A percentile compares a stretch with the other conserved stretches of the same genome.
These are phyloP conservation scores for Stenocarpella maydis DNA, from an alignment of 2,329 filamentous ascomycete genomes.

Conservation along the genomic window DNA sequence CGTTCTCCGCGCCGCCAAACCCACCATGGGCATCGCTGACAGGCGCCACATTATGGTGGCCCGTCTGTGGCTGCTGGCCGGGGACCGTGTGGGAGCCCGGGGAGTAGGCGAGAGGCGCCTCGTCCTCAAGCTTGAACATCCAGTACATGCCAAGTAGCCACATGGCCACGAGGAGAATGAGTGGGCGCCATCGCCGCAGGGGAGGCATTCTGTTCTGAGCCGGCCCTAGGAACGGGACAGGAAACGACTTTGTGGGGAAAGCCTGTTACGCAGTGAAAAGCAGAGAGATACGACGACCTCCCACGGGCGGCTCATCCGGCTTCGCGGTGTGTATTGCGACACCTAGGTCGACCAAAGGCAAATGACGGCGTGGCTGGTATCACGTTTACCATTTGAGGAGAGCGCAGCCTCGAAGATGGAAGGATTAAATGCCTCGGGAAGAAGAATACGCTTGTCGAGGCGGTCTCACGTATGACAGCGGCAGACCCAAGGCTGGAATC, in stretches of 20 bases:
- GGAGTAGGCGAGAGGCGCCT: conserved; percentile 32
- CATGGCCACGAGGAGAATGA: conserved; percentile 29
- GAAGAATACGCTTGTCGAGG: not conserved
- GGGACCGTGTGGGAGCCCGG: conserved; percentile 32
- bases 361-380: conserved; percentile 1
- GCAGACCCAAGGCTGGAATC: not conserved
- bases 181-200: conserved; percentile 34
- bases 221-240: not conserved
- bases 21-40: conserved; percentile 23
- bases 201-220: conserved; percentile 27
- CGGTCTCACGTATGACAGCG: not conserved
- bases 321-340: conserved; percentile 1
- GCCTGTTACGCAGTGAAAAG: not conserved
- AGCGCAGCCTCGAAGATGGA: not conserved
- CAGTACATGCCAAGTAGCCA: conserved; percentile 35
- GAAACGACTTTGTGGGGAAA: not conserved
- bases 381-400: conserved; percentile 11
- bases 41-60: conserved; percentile 28
- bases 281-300: not conserved
- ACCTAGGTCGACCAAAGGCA: conserved; percentile 1
- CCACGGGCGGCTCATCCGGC: not conserved
- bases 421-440: not conserved
- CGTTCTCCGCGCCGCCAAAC: conserved; percentile 15
- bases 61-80: conserved; percentile 20
- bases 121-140: conserved; percentile 23